These are phyloP conservation scores for Artemisia argyi DNA, from an alignment of 129 eudicot genomes.

Conservation along the genomic window DNA sequence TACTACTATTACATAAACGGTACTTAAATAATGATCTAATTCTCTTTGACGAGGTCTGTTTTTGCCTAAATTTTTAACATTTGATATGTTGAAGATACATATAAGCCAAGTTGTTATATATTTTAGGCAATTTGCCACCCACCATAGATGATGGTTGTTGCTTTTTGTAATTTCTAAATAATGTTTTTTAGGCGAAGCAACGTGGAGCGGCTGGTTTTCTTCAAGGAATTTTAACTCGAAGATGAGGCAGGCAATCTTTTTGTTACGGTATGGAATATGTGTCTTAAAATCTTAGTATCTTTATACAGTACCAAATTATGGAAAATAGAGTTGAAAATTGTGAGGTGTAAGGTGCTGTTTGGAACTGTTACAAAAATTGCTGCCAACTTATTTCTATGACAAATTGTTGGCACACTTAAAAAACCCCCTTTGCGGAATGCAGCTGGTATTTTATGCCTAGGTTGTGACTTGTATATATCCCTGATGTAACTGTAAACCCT, in stretches of 20 bases:
- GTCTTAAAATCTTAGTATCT: constrained; percentile 3
- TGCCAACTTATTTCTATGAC: neutral
- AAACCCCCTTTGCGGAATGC: too few species aligned
- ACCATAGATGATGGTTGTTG: neutral
- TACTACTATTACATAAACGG: too few species aligned
- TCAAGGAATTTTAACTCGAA: constrained; percentile 52
- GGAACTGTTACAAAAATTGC: neutral
- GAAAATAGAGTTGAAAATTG: neutral
- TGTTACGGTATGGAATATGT: neutral
- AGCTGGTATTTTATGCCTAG: too few species aligned
- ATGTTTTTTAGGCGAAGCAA: constrained; percentile 52
- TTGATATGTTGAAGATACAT: neutral
- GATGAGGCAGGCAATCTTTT: constrained; percentile 34
- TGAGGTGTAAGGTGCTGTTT: too few species aligned
- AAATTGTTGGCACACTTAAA: too few species aligned
- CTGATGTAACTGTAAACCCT: too few species aligned
- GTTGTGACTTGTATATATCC: neutral
- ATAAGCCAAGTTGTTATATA: neutral
- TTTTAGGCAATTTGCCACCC: neutral
- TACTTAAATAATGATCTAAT: too few species aligned
- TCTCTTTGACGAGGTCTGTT: neutral
- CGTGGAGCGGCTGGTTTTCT: constrained; percentile 60
- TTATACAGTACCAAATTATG: neutral
- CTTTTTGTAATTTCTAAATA: neutral
- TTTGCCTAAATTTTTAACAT: neutral